phyloP scores from a whole-genome alignment of 2,329 filamentous ascomycete genomes.

The Clonostachys solani region DNA sequence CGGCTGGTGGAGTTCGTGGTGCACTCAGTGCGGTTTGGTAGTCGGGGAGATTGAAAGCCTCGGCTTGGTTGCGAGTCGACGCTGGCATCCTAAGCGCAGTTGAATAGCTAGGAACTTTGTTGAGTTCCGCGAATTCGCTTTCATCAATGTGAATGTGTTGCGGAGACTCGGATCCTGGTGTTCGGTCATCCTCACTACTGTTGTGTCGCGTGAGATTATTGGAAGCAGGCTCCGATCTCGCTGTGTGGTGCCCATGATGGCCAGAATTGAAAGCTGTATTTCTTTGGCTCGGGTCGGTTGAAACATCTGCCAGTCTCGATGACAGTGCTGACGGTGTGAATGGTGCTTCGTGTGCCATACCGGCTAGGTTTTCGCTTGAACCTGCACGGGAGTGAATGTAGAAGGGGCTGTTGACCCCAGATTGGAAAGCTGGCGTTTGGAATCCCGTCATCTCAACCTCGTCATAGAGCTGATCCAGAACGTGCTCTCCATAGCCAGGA shows the following conservation, averaged over 20 bases:
- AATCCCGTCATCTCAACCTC: conserved; percentile 80
- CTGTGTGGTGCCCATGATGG: conserved; percentile 32
- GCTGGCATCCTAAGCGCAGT: conserved; percentile 67
- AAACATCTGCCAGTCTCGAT: conserved; percentile 68
- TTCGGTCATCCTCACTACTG: conserved; percentile 38
- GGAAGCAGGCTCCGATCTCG: conserved; percentile 37
- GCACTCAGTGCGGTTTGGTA: conserved; percentile 59
- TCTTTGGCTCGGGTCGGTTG: conserved; percentile 40
- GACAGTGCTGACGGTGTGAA: conserved; percentile 50
- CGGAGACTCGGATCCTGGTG: conserved; percentile 47
- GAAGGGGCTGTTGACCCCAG: conserved; percentile 78
- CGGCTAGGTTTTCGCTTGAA: conserved; percentile 74
- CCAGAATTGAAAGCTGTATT: conserved; percentile 41
- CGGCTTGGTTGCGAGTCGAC: conserved; percentile 46
- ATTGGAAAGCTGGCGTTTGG: conserved; percentile 67
- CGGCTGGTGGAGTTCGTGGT: conserved; percentile 40
- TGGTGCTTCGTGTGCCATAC: conserved; percentile 27
- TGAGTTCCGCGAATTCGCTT: conserved; percentile 59
- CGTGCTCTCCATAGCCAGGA: conserved; percentile 88
- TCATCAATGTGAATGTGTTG: conserved; percentile 55
- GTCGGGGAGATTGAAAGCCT: conserved; percentile 54
- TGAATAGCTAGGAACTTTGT: conserved; percentile 72
- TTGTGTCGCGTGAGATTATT: conserved; percentile 47
- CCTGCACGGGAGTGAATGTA: conserved; percentile 67
- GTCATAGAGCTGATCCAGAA: conserved; percentile 86